Evolutionary conservation across 345 rosid species (phyloP).

Genomic region (Diplotaxis tenuifolia): DNA sequence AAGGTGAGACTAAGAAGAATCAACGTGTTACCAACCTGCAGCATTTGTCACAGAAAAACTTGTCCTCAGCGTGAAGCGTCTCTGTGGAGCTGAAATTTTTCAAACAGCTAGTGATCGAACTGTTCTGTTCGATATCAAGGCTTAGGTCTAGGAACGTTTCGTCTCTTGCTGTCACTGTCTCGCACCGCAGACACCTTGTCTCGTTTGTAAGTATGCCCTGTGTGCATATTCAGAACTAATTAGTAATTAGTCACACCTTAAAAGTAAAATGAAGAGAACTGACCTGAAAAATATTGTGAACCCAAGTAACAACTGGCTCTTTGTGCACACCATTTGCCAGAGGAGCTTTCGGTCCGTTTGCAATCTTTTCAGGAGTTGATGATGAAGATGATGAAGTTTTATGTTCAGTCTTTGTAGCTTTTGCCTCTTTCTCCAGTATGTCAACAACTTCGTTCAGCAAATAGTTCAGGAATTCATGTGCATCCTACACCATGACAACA

Average conservation of each 20-base stretch:
- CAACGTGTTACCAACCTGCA: slow-evolving; percentile 62
- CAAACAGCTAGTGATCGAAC: slow-evolving; percentile 98
- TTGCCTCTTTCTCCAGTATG: slow-evolving; percentile 93
- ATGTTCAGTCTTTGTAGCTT: slow-evolving; percentile 64
- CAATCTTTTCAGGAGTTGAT: slow-evolving; percentile 68
- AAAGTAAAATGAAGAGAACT: slow-evolving; percentile 11
- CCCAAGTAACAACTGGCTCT: slow-evolving; percentile 98
- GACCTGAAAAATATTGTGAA: slow-evolving; percentile 97
- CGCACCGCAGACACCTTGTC: slow-evolving; percentile 94
- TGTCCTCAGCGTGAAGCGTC: slow-evolving; percentile 96
- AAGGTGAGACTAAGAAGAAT: slow-evolving; percentile 16
- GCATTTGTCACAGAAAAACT: slow-evolving; percentile 99
- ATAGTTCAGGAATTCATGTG: slow-evolving; percentile 97
- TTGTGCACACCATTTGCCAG: slow-evolving; percentile 74
- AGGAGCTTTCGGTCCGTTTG: slow-evolving; percentile 65
- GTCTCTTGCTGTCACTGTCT: slow-evolving; percentile 97
- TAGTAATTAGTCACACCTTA: background rate
- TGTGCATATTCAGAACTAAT: slow-evolving; percentile 16
- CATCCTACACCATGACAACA: slow-evolving; percentile 68
- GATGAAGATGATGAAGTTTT: slow-evolving; percentile 61
- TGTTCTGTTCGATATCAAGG: slow-evolving; percentile 99
- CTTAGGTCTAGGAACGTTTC: slow-evolving; percentile 96
- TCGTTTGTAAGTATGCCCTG: slow-evolving; percentile 99
- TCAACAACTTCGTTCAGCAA: slow-evolving; percentile 98
- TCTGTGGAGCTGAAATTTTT: slow-evolving; percentile 99